Conservation (phyloP, 2,329 filamentous ascomycete genomes). For the Trichothecium sympodiale region DNA sequence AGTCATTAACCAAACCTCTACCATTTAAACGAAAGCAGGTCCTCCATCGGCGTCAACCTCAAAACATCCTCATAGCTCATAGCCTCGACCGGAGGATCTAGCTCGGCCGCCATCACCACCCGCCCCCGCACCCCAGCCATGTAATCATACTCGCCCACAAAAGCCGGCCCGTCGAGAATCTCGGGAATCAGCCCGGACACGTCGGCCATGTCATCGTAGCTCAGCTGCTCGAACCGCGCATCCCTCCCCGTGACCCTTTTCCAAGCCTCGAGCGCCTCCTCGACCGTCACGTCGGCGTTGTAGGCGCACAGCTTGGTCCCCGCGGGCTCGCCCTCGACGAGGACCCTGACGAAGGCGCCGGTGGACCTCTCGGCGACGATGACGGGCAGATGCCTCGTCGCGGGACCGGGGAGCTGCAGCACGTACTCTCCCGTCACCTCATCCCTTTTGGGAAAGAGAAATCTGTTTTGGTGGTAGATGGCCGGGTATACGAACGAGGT, state of each 20-base stretch:
- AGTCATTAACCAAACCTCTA: too few relatives aligned
- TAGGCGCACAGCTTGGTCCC: slow-evolving; percentile 33
- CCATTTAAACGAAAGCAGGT: slow-evolving; percentile 4
- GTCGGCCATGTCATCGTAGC: slow-evolving; percentile 20
- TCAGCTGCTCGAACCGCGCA: slow-evolving; percentile 18
- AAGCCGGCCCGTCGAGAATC: slow-evolving; percentile 21
- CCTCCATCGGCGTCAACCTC: slow-evolving; percentile 7
- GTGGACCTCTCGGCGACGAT: slow-evolving; percentile 26
- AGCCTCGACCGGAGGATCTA: slow-evolving; percentile 21
- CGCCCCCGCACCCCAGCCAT: slow-evolving; percentile 22
- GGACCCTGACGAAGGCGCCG: slow-evolving; percentile 29
- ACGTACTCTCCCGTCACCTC: slow-evolving; percentile 16
- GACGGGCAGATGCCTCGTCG: slow-evolving; percentile 22
- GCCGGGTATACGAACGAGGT: slow-evolving; percentile 15
- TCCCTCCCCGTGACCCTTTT: slow-evolving; percentile 21
- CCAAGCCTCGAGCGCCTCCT: slow-evolving; percentile 23
- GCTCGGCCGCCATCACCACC: slow-evolving; percentile 24
- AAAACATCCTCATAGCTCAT: slow-evolving; percentile 19
- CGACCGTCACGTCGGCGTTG: slow-evolving; percentile 23
- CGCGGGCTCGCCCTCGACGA: slow-evolving; percentile 26
- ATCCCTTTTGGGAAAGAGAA: slow-evolving; percentile 11
- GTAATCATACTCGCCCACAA: slow-evolving; percentile 28
- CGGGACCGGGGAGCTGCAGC: slow-evolving; percentile 16
- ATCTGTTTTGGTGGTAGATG: slow-evolving; percentile 11
- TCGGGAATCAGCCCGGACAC: slow-evolving; percentile 22